Conservation (phyloP, 2,329 filamentous ascomycete genomes). For the Fusarium dlaminii region DNA sequence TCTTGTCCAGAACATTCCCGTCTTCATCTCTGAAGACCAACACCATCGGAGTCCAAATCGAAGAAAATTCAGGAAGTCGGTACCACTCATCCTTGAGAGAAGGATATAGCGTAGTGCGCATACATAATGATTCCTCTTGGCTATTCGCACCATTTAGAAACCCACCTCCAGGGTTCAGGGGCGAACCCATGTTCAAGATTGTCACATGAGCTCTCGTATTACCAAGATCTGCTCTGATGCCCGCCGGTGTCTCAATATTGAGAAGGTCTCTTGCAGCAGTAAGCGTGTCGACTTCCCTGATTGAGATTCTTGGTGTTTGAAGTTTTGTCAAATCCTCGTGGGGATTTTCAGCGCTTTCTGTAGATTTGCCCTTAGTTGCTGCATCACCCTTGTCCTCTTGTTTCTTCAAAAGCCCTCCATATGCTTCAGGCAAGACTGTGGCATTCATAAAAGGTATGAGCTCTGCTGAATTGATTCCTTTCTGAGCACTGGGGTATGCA, state of each 20-base stretch:
- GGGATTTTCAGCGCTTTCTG: neutral
- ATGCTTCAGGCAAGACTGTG: too few species aligned
- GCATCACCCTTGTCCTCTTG: constrained; percentile 36
- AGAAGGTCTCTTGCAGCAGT: constrained; percentile 53
- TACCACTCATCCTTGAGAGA: constrained; percentile 68
- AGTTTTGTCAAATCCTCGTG: neutral
- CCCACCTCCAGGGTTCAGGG: constrained; percentile 68
- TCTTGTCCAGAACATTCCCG: constrained; percentile 50
- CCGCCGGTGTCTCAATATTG: neutral
- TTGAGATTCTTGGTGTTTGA: constrained; percentile 50
- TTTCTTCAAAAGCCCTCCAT: neutral
- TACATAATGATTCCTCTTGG: constrained; percentile 70
- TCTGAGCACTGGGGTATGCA: constrained; percentile 63
- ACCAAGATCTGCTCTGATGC: neutral
- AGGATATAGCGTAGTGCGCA: constrained; percentile 67
- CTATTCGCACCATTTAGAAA: constrained; percentile 67
- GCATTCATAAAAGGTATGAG: constrained; percentile 40
- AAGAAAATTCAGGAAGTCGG: constrained; percentile 66
- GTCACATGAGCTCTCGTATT: constrained; percentile 52
- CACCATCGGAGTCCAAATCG: constrained; percentile 66
- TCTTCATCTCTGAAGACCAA: constrained; percentile 61
- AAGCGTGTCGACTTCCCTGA: constrained; percentile 63
- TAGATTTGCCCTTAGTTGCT: constrained; percentile 35
- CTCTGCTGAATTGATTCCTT: constrained; percentile 62
- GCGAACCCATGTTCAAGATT: constrained; percentile 72